Evolutionary conservation across 164 flowering plant genomes (phyloP).

Genomic region (Protea cynaroides): DNA sequence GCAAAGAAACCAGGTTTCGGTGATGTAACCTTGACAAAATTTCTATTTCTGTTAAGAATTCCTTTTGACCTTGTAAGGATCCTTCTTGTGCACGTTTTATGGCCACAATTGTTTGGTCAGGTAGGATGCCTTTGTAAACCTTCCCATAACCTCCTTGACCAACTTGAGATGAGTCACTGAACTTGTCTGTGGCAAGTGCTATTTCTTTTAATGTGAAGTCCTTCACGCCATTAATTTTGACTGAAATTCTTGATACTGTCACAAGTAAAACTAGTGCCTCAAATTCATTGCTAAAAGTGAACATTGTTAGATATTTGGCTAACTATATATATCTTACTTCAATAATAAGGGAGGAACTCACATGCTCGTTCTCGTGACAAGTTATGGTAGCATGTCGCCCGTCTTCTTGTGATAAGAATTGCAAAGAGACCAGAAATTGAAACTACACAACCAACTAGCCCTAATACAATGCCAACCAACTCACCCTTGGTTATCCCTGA

Average conservation of each 20-base stretch:
- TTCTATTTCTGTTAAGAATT: constrained; percentile 73
- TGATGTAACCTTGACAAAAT: constrained; percentile 73
- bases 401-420: constrained; percentile 32
- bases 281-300: neutral
- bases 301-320: neutral
- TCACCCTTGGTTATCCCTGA: constrained; percentile 33
- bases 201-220: constrained; percentile 52
- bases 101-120: constrained; percentile 50
- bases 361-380: constrained; percentile 35
- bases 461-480: constrained; percentile 37
- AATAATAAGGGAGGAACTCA: constrained; percentile 34
- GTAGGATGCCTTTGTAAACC: constrained; percentile 57
- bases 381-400: constrained; percentile 11
- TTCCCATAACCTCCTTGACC: constrained; percentile 87
- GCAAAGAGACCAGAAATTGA: constrained; percentile 23
- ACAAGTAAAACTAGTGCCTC: constrained; percentile 6
- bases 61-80: constrained; percentile 67
- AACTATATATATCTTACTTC: neutral
- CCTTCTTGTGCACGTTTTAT: constrained; percentile 71
- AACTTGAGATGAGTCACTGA: constrained; percentile 38
- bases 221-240: constrained; percentile 67
- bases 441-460: constrained; percentile 28
- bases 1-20: constrained; percentile 59
- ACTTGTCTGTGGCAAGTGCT: constrained; percentile 50
- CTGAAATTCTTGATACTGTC: constrained; percentile 43